Evolutionary conservation across 306 rosid species (phyloP), one percentile per base, ranked within the genome.

Genomic region (Lotus japonicus): DNA sequence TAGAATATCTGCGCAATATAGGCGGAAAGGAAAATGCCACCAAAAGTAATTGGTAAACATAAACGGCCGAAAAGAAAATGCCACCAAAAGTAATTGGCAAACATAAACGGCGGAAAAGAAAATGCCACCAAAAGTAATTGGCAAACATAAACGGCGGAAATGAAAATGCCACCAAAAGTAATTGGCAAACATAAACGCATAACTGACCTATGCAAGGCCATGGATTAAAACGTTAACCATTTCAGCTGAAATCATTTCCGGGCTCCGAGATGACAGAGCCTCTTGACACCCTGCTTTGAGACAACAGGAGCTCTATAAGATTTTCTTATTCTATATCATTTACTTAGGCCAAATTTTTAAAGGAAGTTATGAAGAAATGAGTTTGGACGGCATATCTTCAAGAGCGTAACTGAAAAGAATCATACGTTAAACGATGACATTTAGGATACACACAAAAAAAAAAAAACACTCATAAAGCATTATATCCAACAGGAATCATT

Each of bases 261-360:
- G 88, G 89, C 95, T 90, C 91, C 85, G 80, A 81, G 88, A 84
- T 84, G 90, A 86, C 86, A 92, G 92, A 89, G 98, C 92, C 98
- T 82, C 96, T 78, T 78, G 89, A 68, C 92, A 75, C 90, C 98
- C 98, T 92, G 98, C 92, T 89, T 89, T 60, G 88, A 89, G 95
- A 92, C 94, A 92, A 92, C 55, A 84, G 75, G 84, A 92, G 96
- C 81, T 85, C 68, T 81, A 87, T 87, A 82, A 90, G 94, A 70
- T 84, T 77, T 74, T 77, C 84, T 66, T 60, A 68, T 81, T 84
- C 74, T 84, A 70, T 63, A 79, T 71, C 74, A 84, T 79, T 75
- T 82, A 82, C 17, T 63, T 63, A 35, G 87, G 79, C 90, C 86
- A 86, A 78, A 78, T 76, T 77, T 63, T 83, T 68, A 77, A 87